phyloP scores from a whole-genome alignment of 768 basidiomycete genomes.

The Trametes elegans region DNA sequence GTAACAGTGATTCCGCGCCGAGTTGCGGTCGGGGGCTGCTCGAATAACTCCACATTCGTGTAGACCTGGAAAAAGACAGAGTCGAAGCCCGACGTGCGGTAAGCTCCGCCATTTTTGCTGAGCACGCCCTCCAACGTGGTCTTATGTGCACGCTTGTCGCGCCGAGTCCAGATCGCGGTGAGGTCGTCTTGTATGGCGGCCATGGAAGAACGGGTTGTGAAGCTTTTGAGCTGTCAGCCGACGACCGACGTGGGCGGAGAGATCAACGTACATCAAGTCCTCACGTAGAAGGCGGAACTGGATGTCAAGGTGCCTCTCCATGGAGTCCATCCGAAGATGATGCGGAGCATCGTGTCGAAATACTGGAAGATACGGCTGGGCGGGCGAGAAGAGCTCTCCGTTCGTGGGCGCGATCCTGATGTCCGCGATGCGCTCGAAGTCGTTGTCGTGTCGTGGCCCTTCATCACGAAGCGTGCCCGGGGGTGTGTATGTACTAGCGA shows the following conservation, averaged over 20 bases:
- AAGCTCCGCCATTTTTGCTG: constrained; percentile 5
- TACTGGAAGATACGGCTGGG: constrained; percentile 58
- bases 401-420: constrained; percentile 74
- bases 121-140: constrained; percentile 27
- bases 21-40: constrained; percentile 42
- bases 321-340: constrained; percentile 51
- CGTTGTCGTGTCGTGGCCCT: constrained; percentile 70
- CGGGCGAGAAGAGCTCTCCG: constrained; percentile 51
- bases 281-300: constrained; percentile 76
- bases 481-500: constrained; percentile 21
- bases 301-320: constrained; percentile 67
- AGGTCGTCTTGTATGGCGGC: constrained; percentile 50
- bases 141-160: neutral
- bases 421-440: constrained; percentile 48
- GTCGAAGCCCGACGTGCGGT: constrained; percentile 8
- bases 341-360: constrained; percentile 62
- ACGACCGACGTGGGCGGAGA: too few relatives aligned
- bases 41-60: constrained; percentile 36
- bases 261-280: constrained; percentile 55
- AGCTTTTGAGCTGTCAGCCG: neutral
- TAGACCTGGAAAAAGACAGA: constrained; percentile 24
- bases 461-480: constrained; percentile 35
- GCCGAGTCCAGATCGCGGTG: neutral
- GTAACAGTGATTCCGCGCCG: constrained; percentile 50
- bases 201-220: constrained; percentile 30